Conservation (phyloP, 345 rosid genomes). For the Populus euphratica region DNA sequence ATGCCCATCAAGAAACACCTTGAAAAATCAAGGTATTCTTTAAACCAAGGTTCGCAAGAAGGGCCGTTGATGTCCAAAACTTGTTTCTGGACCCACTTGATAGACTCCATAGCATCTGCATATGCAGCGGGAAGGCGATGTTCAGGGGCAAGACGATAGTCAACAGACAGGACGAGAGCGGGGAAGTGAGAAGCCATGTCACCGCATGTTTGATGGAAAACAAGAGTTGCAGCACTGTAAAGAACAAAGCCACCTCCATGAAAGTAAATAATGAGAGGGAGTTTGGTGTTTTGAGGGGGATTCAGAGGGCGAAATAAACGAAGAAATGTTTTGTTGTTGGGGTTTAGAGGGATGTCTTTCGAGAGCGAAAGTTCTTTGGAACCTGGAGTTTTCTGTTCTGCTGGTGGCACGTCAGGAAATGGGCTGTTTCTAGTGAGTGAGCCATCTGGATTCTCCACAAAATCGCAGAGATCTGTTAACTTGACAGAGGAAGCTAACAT, state of each 20-base stretch:
- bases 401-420: constrained; percentile 37
- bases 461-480: no score
- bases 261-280: constrained; percentile 58
- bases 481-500: no score
- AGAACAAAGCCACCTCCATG: constrained; percentile 78
- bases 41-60: constrained; percentile 58
- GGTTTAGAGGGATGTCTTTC: constrained; percentile 59
- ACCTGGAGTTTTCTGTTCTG: constrained; percentile 14
- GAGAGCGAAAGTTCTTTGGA: constrained; percentile 29
- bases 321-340: constrained; percentile 45
- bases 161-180: constrained; percentile 60
- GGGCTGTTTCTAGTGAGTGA: constrained; percentile 49
- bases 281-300: constrained; percentile 32
- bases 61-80: constrained; percentile 28
- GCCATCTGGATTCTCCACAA: constrained; percentile 49
- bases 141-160: constrained; percentile 82
- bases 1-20: constrained; percentile 61
- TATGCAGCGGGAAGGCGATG: constrained; percentile 91
- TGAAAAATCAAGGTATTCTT: constrained; percentile 51
- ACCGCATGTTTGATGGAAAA: constrained; percentile 53
- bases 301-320: constrained; percentile 55
- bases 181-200: constrained; percentile 44
- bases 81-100: constrained; percentile 70
- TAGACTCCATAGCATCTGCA: constrained; percentile 68
- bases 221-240: constrained; percentile 40